phyloP scores from a whole-genome alignment of 345 rosid species.

The Linum usitatissimum region DNA sequence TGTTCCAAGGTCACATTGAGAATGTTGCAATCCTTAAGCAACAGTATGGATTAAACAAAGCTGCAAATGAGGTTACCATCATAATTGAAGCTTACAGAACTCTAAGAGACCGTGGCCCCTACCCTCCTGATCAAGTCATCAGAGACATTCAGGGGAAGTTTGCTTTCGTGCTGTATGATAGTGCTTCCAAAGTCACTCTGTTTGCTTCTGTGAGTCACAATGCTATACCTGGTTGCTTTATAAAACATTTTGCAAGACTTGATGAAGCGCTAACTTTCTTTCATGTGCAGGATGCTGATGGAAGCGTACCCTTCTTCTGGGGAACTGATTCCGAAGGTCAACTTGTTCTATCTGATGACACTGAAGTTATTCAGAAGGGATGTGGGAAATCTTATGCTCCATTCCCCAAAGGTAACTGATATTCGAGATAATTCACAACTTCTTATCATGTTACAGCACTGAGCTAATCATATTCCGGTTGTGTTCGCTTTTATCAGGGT shows the following conservation, averaged over 20 bases:
- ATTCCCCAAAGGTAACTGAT: conserved; percentile 69
- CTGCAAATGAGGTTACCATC: conserved; percentile 80
- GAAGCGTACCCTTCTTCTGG: conserved; percentile 78
- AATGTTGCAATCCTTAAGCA: conserved; percentile 78
- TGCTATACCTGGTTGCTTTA: neutral
- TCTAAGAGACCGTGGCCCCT: conserved; percentile 93
- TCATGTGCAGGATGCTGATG: conserved; percentile 64
- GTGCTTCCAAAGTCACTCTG: conserved; percentile 47
- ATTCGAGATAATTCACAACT: neutral
- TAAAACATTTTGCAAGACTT: neutral
- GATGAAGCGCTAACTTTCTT: too few relatives aligned
- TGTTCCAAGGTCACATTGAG: conserved; percentile 90
- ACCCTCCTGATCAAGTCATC: conserved; percentile 88
- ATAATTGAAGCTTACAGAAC: conserved; percentile 86
- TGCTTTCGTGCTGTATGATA: conserved; percentile 65
- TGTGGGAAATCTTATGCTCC: conserved; percentile 94
- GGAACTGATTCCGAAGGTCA: conserved; percentile 78
- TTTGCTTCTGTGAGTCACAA: conserved; percentile 55
- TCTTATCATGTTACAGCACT: too few relatives aligned
- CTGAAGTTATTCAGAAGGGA: conserved; percentile 53
- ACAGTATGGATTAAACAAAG: conserved; percentile 80
- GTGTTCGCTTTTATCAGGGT: conserved; percentile 33
- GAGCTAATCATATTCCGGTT: conserved; percentile 7
- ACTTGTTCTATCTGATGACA: conserved; percentile 67
- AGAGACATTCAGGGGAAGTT: conserved; percentile 72